Evolutionary conservation across 2,329 filamentous ascomycete genomes (phyloP).

Genomic region (Alternaria conjuncta): DNA sequence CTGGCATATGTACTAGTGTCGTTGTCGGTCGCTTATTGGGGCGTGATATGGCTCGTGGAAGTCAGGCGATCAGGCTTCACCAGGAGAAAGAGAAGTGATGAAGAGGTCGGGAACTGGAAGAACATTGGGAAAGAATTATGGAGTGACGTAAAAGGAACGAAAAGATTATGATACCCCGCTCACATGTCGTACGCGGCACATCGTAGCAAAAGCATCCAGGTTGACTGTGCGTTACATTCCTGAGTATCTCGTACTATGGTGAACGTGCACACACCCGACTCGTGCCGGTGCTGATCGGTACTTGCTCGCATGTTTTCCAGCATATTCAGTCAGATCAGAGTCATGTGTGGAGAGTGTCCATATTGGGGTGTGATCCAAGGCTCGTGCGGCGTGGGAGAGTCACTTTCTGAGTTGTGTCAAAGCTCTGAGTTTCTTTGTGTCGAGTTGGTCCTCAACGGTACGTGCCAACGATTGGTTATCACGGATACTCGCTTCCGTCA

Average conservation of each 20-base stretch:
- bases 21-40: conserved; percentile 27
- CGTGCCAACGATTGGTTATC: background rate
- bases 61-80: conserved; percentile 23
- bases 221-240: background rate
- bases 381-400: background rate
- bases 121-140: conserved; percentile 20
- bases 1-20: conserved; percentile 18
- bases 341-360: background rate
- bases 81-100: conserved; percentile 19
- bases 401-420: background rate
- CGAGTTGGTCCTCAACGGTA: background rate
- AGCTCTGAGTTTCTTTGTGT: background rate
- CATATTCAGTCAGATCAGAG: background rate
- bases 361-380: background rate
- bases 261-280: background rate
- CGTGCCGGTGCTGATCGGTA: background rate
- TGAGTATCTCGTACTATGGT: background rate
- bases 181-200: background rate
- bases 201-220: background rate
- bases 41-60: conserved; percentile 36
- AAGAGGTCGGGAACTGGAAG: conserved; percentile 34
- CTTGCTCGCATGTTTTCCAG: background rate
- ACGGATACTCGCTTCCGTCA: background rate
- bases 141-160: conserved; percentile 21
- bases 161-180: background rate